These are phyloP conservation scores for Mallotus nudiflorus DNA, from an alignment of 345 rosid species.

Conservation along the genomic window DNA sequence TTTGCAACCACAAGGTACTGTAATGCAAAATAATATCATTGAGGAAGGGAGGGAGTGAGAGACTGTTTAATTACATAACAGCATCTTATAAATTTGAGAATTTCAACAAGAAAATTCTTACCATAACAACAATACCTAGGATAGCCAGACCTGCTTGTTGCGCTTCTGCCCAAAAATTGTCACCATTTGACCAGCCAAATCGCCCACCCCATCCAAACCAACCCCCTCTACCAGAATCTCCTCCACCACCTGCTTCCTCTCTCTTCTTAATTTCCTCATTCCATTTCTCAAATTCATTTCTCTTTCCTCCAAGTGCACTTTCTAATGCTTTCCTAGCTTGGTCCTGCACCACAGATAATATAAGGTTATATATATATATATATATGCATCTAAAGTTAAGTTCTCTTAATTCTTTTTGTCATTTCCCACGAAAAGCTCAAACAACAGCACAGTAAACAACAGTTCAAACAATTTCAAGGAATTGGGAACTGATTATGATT, in stretches of 20 bases:
- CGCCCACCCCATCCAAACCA: constrained; percentile 86
- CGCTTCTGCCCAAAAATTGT: constrained; percentile 74
- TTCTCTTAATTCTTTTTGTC: not conserved
- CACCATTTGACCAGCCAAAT: constrained; percentile 74
- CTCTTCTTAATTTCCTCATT: constrained; percentile 79
- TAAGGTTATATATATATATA: not conserved
- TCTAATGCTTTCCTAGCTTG: constrained; percentile 89
- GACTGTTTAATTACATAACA: not conserved
- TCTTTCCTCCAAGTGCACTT: constrained; percentile 88
- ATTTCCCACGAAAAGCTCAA: not conserved
- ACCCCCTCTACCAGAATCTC: constrained; percentile 64
- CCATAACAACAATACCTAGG: constrained; percentile 63
- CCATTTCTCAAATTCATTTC: constrained; percentile 81
- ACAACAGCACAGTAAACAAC: not conserved
- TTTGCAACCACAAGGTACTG: constrained; percentile 77
- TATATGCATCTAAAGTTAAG: not conserved
- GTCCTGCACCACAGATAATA: constrained; percentile 45
- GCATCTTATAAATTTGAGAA: not conserved
- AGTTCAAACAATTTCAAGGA: not conserved
- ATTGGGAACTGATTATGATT: not conserved
- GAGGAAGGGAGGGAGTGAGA: not conserved
- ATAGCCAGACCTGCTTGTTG: constrained; percentile 65
- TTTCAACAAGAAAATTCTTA: constrained; percentile 30
- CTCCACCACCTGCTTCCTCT: constrained; percentile 74
- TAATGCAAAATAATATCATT: constrained; percentile 20